Evolutionary conservation across 75 land plant species (phyloP).

Genomic region (Selaginella moellendorffii): DNA sequence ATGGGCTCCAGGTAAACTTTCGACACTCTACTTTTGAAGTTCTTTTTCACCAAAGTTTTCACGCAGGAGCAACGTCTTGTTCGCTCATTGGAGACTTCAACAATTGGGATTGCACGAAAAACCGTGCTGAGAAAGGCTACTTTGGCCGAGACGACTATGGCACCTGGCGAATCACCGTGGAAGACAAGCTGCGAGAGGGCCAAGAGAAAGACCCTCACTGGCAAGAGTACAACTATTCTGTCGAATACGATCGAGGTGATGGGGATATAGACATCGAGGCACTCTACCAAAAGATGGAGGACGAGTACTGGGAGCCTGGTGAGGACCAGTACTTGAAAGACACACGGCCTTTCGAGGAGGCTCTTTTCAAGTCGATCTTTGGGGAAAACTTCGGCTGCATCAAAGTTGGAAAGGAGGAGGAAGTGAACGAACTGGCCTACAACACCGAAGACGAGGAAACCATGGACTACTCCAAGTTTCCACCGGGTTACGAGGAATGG

Average conservation of each 20-base stretch:
- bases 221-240: slow-evolving; percentile 78
- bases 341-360: slow-evolving; percentile 38
- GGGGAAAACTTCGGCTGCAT: slow-evolving; percentile 21
- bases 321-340: slow-evolving; percentile 52
- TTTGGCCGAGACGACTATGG: slow-evolving; percentile 90
- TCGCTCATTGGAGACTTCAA: slow-evolving; percentile 86
- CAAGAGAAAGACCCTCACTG: slow-evolving; percentile 46
- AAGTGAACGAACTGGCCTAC: not conserved
- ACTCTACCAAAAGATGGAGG: slow-evolving; percentile 44
- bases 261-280: slow-evolving; percentile 54
- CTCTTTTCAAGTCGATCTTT: slow-evolving; percentile 56
- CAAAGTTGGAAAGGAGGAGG: slow-evolving; percentile 11
- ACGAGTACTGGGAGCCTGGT: slow-evolving; percentile 98
- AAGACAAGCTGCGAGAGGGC: slow-evolving; percentile 72
- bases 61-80: slow-evolving; percentile 88
- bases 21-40: not conserved
- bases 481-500: not conserved
- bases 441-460: not conserved
- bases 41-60: too few relatives aligned
- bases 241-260: slow-evolving; percentile 84
- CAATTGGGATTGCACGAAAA: slow-evolving; percentile 69
- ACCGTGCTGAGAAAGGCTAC: slow-evolving; percentile 64
- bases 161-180: slow-evolving; percentile 72
- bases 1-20: slow-evolving; percentile 83
- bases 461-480: not conserved